Percentiles rank a stretch among this genome's conserved stretches.
Conservation (phyloP, 176 grass and related monocot genomes). For the Cymbopogon citratus region DNA sequence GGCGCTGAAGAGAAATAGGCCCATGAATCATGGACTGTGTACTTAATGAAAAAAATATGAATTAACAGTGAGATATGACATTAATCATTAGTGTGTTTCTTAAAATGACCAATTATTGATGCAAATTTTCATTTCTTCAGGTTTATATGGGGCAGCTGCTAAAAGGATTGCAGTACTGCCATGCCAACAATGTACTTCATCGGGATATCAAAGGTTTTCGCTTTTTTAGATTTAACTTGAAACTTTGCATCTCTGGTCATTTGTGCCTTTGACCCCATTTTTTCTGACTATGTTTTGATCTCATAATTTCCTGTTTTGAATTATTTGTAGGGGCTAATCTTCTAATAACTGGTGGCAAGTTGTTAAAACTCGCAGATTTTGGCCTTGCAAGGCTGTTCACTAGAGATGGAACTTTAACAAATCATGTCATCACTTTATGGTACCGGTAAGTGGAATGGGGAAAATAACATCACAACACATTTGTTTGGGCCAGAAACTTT, state of each 20-base stretch:
- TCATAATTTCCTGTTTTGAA: conserved; percentile 11
- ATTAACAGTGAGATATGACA: not conserved
- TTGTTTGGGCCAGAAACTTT: not conserved
- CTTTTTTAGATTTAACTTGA: conserved; percentile 23
- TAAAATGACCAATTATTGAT: conserved; percentile 14
- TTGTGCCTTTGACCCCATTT: not conserved
- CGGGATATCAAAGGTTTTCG: conserved; percentile 77
- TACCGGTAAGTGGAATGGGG: conserved; percentile 48
- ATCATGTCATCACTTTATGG: conserved; percentile 83
- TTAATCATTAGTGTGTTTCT: not conserved
- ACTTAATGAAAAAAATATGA: not conserved
- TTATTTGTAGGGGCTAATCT: conserved; percentile 61
- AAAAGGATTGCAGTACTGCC: conserved; percentile 77
- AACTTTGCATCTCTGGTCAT: not conserved
- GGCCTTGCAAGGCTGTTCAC: conserved; percentile 80
- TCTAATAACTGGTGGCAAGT: conserved; percentile 63
- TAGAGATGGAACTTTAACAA: conserved; percentile 69
- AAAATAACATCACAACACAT: not conserved
- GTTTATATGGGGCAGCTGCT: conserved; percentile 72
- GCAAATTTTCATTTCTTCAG: conserved; percentile 18
- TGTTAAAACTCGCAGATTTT: conserved; percentile 76
- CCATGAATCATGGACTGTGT: not conserved
- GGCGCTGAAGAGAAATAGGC: not conserved
- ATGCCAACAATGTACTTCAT: conserved; percentile 75
- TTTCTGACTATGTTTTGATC: not conserved